phyloP scores from a whole-genome alignment of 2,329 filamentous ascomycete species.

The Claviceps maximensis region DNA sequence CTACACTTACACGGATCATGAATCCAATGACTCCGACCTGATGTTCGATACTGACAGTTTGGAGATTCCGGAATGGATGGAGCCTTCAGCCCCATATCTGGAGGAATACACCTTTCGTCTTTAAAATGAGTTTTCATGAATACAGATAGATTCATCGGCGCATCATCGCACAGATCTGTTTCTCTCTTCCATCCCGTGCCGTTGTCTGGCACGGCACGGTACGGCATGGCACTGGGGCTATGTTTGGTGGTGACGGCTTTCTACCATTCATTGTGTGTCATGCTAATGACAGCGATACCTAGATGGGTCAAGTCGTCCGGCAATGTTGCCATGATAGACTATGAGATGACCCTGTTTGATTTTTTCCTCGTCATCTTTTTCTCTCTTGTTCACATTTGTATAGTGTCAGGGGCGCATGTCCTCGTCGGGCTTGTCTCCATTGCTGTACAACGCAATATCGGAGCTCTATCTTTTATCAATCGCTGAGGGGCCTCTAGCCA shows the following conservation, averaged over 20 bases:
- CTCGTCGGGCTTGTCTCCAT: neutral
- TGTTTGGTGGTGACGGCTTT: conserved; percentile 2
- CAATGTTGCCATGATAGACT: neutral
- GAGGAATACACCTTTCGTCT: conserved; percentile 5
- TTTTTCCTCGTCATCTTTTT: neutral
- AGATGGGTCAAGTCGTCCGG: neutral
- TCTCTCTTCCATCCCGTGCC: neutral
- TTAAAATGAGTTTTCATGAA: conserved; percentile 1
- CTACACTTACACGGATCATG: conserved; percentile 6
- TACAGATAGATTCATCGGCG: neutral
- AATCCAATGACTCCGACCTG: conserved; percentile 4
- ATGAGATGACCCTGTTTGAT: neutral
- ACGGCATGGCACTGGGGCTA: neutral
- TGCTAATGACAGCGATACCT: conserved; percentile 3
- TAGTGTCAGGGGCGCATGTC: neutral
- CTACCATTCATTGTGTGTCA: conserved; percentile 1
- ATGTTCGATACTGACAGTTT: conserved; percentile 4
- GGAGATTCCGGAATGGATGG: conserved; percentile 6
- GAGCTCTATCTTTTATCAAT: neutral
- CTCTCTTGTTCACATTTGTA: neutral
- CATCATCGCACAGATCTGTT: neutral
- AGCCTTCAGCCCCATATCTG: conserved; percentile 4
- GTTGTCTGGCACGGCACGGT: neutral
- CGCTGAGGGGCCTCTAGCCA: neutral
- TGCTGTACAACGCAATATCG: neutral